phyloP scores from a whole-genome alignment of 768 basidiomycete genomes.

The Candolleomyces efflorescens region DNA sequence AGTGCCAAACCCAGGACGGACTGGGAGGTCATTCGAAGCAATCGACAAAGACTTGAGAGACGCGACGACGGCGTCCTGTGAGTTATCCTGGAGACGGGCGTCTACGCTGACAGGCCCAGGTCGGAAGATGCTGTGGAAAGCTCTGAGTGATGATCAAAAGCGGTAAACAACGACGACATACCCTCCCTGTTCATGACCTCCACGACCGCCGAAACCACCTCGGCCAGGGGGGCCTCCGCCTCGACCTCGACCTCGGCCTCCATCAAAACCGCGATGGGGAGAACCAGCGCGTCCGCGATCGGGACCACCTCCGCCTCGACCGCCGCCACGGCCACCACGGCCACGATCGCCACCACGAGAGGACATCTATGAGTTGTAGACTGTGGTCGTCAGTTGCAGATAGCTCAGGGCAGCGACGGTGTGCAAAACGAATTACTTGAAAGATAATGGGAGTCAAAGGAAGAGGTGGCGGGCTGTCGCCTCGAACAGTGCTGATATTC shows the following conservation, averaged over 20 bases:
- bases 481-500: background rate
- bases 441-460: background rate
- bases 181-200: background rate
- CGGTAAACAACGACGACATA: background rate
- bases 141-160: background rate
- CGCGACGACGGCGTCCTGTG: constrained; percentile 37
- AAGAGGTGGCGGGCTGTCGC: background rate
- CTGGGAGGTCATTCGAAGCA: constrained; percentile 41
- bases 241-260: background rate
- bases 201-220: background rate
- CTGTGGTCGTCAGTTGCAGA: background rate
- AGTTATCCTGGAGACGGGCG: constrained; percentile 35
- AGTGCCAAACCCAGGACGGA: constrained; percentile 57
- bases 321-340: background rate
- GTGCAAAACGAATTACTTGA: background rate
- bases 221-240: background rate
- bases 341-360: background rate
- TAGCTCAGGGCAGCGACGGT: background rate
- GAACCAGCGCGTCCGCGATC: background rate
- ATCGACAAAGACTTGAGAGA: constrained; percentile 29
- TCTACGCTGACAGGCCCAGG: constrained; percentile 37
- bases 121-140: constrained; percentile 34
- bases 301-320: background rate
- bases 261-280: background rate
- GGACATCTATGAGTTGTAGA: background rate